Evolutionary conservation across 371 early-diverging fungal genomes (phyloP), one percentile per base, ranked within the genome.

Genomic region (Neoconidiobolus thromboides): DNA sequence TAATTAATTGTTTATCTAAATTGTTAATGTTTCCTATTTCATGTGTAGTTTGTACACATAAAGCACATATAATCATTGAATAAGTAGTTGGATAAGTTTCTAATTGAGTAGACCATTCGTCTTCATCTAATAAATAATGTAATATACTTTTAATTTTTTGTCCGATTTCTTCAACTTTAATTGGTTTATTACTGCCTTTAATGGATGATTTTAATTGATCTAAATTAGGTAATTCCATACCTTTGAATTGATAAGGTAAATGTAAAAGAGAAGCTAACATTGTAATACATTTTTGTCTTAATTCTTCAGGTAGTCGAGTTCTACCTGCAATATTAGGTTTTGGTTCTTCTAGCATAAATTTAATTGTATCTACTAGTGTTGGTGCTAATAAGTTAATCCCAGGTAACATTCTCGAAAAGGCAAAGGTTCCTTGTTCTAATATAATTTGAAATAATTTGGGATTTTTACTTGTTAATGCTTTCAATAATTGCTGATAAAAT

Each of bases 221-320:
- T 2, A 57, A 37, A 3, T 43, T 6, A 5, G 57, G 57, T 10
- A 57, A 9, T 4, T 57, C 43, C n/a, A 57, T 9, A 6, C 57
- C 57, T 14, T n/a, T 10, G 57, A 57, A 57, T 14, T 57, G 57
- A 38, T 57, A 57, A 4, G 57, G 57, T 46, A 57, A 36, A 43
- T 57, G 57, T 5, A 57, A 14, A 42, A 57, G 5, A 4, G 57
- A 57, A 2, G 26, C 2, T 15, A 57, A 9, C 3, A 57, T 57
- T 12, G 46, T 46, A 5, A 57, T n/a, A 44, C 26, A n/a, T 12
- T 14, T 40, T 7, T 57, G 42, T 14, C 57, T 42, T 3, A 43
- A n/a, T 2, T 43, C n/a, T 26, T 57, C 57, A n/a, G 14, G 9
- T 4, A 49, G 12, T 26, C 26, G 26, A 26, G 26, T 26, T 26